Evolutionary conservation across 2,329 filamentous ascomycete genomes (phyloP).

Genomic region (Metarhizium humberi): DNA sequence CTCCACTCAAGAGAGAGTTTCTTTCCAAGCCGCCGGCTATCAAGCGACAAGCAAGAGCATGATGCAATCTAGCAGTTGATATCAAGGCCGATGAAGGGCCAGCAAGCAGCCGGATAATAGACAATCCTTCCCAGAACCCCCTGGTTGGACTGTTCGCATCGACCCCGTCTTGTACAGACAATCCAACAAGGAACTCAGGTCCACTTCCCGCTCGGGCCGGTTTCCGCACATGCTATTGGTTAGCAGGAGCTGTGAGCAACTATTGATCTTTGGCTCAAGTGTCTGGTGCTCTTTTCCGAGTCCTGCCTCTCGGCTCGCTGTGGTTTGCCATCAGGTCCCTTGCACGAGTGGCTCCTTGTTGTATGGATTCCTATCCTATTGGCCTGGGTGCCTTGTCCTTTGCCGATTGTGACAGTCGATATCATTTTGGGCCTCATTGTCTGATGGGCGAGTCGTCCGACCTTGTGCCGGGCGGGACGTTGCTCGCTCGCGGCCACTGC

Average conservation of each 20-base stretch:
- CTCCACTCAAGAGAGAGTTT: too few relatives aligned
- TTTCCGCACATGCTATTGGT: background rate
- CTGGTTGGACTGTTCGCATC: too few relatives aligned
- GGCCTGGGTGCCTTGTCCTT: background rate
- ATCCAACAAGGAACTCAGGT: background rate
- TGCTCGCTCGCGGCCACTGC: background rate
- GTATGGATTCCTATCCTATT: background rate
- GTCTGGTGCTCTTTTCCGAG: background rate
- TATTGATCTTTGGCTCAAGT: background rate
- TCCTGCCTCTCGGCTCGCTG: too few relatives aligned
- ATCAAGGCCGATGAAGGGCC: too few relatives aligned
- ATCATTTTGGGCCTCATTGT: background rate
- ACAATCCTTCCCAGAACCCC: too few relatives aligned
- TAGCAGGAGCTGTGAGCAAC: background rate
- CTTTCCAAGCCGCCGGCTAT: too few relatives aligned
- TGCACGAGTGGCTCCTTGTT: background rate
- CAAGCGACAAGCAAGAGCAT: too few relatives aligned
- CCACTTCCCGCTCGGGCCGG: slow-evolving; percentile 5
- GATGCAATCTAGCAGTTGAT: too few relatives aligned
- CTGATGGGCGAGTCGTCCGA: background rate
- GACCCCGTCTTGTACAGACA: background rate
- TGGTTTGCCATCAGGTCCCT: background rate
- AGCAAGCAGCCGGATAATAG: too few relatives aligned
- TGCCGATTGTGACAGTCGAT: background rate
- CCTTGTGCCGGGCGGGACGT: background rate